A percentile compares a stretch with the other conserved stretches of the same genome.
Conservation (phyloP, 352 stramenopile species). For the Hyphochytrium catenoides region DNA sequence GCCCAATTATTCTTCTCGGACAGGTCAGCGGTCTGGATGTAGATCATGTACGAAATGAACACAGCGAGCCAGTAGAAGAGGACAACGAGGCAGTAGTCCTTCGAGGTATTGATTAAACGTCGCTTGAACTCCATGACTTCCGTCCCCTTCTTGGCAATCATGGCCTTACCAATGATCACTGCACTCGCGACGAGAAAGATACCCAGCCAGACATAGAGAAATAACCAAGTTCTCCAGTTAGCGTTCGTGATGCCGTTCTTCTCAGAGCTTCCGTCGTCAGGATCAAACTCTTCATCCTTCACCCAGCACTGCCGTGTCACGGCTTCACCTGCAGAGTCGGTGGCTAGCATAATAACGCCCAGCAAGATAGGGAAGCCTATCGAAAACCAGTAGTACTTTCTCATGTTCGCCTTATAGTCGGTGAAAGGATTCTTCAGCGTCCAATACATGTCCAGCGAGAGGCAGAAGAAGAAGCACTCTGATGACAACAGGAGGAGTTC, state of each 20-base stretch:
- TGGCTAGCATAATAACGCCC: conserved; percentile 30
- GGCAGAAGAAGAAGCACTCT: conserved; percentile 67
- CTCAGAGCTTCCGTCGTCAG: conserved; percentile 30
- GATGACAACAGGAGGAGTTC: conserved; percentile 53
- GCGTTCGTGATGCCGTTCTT: no score
- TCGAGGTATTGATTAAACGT: no score
- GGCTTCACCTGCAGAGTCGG: no score
- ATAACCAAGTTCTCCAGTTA: conserved; percentile 58
- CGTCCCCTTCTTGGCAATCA: conserved; percentile 53
- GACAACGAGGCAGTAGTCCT: conserved; percentile 60
- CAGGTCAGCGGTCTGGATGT: no score
- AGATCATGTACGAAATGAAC: conserved; percentile 39
- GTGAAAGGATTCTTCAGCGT: conserved; percentile 68
- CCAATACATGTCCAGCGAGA: conserved; percentile 60
- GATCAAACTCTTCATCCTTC: conserved; percentile 29
- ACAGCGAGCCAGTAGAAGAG: conserved; percentile 63
- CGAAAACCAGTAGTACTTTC: conserved; percentile 52
- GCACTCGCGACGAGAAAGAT: conserved; percentile 50
- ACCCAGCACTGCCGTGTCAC: no score
- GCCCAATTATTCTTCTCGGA: no score
- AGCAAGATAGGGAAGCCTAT: conserved; percentile 40
- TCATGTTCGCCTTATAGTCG: conserved; percentile 60
- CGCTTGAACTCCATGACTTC: conserved; percentile 56
- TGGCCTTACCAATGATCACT: conserved; percentile 40
- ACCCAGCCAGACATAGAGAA: conserved; percentile 65